Conservation (phyloP, 805 yeast genomes). For the Candida glaebosa region DNA sequence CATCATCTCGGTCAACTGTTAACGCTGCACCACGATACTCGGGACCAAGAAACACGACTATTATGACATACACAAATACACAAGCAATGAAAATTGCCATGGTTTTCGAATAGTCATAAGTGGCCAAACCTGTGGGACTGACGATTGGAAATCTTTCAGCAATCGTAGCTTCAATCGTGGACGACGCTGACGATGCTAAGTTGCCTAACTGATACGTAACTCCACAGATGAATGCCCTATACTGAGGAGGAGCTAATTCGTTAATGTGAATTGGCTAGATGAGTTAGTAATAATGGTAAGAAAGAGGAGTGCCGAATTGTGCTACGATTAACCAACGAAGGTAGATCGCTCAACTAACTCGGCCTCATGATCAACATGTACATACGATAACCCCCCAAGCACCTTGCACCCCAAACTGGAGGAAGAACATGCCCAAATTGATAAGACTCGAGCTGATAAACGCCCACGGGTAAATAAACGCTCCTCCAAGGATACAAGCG, state of each 20-base stretch:
- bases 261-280: conserved; percentile 53
- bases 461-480: conserved; percentile 33
- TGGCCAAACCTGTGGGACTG: conserved; percentile 12
- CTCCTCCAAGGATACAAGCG: conserved; percentile 34
- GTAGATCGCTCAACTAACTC: too few relatives aligned
- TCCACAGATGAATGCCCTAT: conserved; percentile 60
- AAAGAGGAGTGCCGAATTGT: too few relatives aligned
- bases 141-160: conserved; percentile 56
- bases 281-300: neutral
- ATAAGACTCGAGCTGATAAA: neutral
- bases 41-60: conserved; percentile 57
- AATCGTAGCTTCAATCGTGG: conserved; percentile 65
- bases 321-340: too few relatives aligned
- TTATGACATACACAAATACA: conserved; percentile 50
- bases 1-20: conserved; percentile 13
- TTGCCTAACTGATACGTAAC: conserved; percentile 70
- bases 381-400: conserved; percentile 60
- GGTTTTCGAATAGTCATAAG: conserved; percentile 58
- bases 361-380: too few relatives aligned
- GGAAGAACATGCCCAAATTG: conserved; percentile 37
- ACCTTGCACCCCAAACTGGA: conserved; percentile 66
- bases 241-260: conserved; percentile 52
- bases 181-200: conserved; percentile 65
- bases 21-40: conserved; percentile 41
- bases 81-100: conserved; percentile 69